Percentiles rank a stretch among this genome's conserved stretches.
These are phyloP conservation scores for Zoysia pacifica DNA, from an alignment of 176 grass and related monocot species.

Conservation along the genomic window DNA sequence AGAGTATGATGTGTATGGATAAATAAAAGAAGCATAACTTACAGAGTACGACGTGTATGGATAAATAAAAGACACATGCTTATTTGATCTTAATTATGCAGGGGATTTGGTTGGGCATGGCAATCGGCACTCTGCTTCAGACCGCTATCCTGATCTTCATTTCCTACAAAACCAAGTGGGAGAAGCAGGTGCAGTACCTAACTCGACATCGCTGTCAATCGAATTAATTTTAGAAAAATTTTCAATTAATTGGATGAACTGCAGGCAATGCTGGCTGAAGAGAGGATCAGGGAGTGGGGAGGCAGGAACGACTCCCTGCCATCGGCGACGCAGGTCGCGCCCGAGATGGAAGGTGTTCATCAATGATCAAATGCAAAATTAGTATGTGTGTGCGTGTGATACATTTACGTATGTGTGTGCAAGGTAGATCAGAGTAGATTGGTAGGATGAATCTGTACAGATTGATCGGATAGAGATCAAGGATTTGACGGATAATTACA, in stretches of 20 bases:
- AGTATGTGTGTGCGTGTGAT: conserved; percentile 1
- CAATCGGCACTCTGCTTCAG: conserved; percentile 75
- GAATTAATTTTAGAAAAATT: neutral
- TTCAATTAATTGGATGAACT: neutral
- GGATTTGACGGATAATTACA: neutral
- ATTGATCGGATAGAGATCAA: neutral
- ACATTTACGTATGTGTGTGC: conserved; percentile 8
- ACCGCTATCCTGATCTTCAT: conserved; percentile 64
- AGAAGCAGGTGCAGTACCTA: conserved; percentile 60
- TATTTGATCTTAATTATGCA: conserved; percentile 36
- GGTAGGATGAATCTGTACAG: conserved; percentile 39
- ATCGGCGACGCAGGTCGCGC: conserved; percentile 18
- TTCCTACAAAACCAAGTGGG: conserved; percentile 80
- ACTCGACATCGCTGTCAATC: neutral
- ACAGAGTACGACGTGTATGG: neutral
- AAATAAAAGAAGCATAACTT: neutral
- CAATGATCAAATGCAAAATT: conserved; percentile 6
- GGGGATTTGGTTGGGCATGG: conserved; percentile 95
- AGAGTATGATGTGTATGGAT: neutral
- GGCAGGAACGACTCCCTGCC: conserved; percentile 43
- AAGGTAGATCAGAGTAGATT: conserved; percentile 1
- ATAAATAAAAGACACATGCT: neutral
- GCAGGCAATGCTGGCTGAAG: conserved; percentile 66
- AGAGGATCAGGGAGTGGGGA: conserved; percentile 72
- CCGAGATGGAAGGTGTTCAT: neutral